A percentile compares a stretch with the other conserved stretches of the same genome.
Evolutionary conservation across 768 basidiomycete species (phyloP).

Genomic region (Lactifluus subvellereus): DNA sequence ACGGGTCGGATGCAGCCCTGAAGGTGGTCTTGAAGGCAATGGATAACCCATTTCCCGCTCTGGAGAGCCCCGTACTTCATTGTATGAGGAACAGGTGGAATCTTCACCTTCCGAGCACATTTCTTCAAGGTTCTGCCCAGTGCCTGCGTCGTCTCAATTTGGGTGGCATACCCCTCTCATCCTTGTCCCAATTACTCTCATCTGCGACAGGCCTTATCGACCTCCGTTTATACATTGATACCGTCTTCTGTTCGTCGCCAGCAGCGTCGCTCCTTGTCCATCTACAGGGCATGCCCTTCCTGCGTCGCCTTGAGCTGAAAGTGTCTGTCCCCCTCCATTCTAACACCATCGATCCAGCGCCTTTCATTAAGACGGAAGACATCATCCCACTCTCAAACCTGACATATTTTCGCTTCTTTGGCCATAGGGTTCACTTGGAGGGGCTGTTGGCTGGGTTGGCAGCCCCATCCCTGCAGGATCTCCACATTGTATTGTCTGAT

Average conservation of each 20-base stretch:
- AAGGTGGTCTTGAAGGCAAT: background rate
- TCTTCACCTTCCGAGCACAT: background rate
- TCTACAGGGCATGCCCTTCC: background rate
- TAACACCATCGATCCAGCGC: fast-evolving
- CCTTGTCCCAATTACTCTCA: background rate
- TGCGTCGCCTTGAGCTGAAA: background rate
- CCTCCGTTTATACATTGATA: background rate
- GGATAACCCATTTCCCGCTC: background rate
- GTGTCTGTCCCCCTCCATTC: background rate
- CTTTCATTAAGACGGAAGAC: no score
- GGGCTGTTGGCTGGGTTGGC: background rate
- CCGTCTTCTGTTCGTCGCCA: background rate
- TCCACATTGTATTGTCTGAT: background rate
- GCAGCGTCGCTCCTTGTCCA: no score
- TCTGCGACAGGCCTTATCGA: background rate
- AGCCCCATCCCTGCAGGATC: constrained; percentile 1
- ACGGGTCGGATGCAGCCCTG: no score
- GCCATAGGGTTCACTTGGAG: background rate
- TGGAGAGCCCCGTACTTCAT: background rate
- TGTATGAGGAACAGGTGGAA: no score
- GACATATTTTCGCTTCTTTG: background rate
- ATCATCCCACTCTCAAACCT: background rate
- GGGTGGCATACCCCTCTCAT: background rate
- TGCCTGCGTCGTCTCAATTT: background rate
- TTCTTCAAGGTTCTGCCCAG: background rate